Conservation (phyloP, 1,139 yeast genomes). For the Lodderomyces elongisporus region DNA sequence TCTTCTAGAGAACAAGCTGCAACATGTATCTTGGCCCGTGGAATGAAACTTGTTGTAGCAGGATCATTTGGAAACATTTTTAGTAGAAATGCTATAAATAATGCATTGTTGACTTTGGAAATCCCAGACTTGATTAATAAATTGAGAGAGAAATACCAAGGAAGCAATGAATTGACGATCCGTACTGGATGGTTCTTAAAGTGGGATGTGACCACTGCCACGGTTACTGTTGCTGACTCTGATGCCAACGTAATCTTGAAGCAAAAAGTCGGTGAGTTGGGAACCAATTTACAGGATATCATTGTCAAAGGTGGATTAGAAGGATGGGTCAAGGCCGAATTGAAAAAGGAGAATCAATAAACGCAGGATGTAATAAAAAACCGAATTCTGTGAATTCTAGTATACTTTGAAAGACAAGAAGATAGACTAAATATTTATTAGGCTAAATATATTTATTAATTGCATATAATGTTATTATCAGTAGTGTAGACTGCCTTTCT, state of each 20-base stretch:
- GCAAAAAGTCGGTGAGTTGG: slow-evolving; percentile 92
- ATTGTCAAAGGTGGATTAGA: slow-evolving; percentile 96
- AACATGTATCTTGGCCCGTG: slow-evolving; percentile 90
- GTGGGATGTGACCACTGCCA: slow-evolving; percentile 89
- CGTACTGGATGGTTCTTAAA: slow-evolving; percentile 91
- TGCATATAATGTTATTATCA: too few species aligned
- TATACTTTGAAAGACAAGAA: too few species aligned
- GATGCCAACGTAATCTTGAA: slow-evolving; percentile 61
- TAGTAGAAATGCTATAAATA: slow-evolving; percentile 91
- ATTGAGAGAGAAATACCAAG: slow-evolving; percentile 64
- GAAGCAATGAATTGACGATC: slow-evolving; percentile 66
- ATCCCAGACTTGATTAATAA: slow-evolving; percentile 79
- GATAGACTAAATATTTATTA: too few species aligned
- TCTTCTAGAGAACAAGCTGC: slow-evolving; percentile 99
- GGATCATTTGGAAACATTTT: slow-evolving; percentile 98
- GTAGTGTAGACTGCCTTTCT: too few species aligned
- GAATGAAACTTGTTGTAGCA: slow-evolving; percentile 86
- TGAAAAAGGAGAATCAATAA: too few species aligned
- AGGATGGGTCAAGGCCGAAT: slow-evolving; percentile 91
- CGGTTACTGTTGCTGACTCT: slow-evolving; percentile 70
- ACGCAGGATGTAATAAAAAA: too few species aligned
- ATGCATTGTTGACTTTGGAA: slow-evolving; percentile 88
- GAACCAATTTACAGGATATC: slow-evolving; percentile 91
- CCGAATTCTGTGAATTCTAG: too few species aligned
- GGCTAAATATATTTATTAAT: too few species aligned